Base-by-base conservation (phyloP, 495 filamentous ascomycete species). In the Neurospora sp. region DNA sequence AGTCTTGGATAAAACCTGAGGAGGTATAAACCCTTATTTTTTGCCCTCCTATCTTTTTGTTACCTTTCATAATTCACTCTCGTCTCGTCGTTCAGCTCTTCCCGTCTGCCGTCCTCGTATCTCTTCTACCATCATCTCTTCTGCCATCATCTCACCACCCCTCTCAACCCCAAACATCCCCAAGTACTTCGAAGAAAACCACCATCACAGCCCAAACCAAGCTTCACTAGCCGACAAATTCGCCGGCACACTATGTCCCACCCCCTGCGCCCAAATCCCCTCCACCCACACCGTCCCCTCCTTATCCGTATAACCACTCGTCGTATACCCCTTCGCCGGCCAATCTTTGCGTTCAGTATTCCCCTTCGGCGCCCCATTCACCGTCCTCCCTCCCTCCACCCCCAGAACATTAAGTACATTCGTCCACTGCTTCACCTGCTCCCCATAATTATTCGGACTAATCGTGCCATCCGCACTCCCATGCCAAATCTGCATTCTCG, bases 401-500 rank as follows among this genome's bases (percentile, higher is more conserved):
- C 14, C 41, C 60, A 70, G 74, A 2, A 83, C 78, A 10, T 84
- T 83, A 60, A 86, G 80, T 3, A 89, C 86, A 39, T 81, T 84
- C 3, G 84, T 85, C 86, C 86, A 88, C 79, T 86, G 84, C 80
- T 87, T 85, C 73, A 88, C 82, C 70, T 78, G 76, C 79, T 88
- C 85, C 39, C 83, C 76, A 41, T 86, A 83, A 77, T 88, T 87
- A 69, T 83, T 77, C 31, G 81, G 84, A 72, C 80, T 79, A 5
- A 90, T 74, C 2, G 82, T 84, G 40, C 81, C 78, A 73, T 88
- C 86, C 6, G 73, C 78, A 20, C 80, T 85, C 37, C 86, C 86
- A 75, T 88, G 87, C 77, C 80, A 86, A 72, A 88, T 80, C 82
- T 89, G 88, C 86, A 91, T 88, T 73, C 83, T 82, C 3, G 88